phyloP scores from a whole-genome alignment of 2,329 filamentous ascomycete species.

The Trichoderma citrinoviride region DNA sequence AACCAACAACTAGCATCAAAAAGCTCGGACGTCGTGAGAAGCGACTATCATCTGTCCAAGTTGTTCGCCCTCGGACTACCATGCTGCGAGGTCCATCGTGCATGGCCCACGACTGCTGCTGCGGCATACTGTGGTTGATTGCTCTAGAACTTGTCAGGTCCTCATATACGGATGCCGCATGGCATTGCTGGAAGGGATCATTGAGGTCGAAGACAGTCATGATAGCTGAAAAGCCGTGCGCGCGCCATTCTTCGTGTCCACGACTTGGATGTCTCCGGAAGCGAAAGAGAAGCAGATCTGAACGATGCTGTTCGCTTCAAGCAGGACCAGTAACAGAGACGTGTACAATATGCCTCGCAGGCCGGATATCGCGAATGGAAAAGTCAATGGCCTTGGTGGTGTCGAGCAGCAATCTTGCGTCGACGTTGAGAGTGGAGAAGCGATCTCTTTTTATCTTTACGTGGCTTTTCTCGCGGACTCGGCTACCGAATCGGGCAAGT shows the following conservation, averaged over 20 bases:
- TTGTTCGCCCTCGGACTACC: no score
- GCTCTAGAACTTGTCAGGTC: neutral
- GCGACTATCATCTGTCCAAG: no score
- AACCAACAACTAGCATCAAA: no score
- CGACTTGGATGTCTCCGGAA: no score
- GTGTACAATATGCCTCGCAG: no score
- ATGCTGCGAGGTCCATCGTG: no score
- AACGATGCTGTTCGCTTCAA: neutral
- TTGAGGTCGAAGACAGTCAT: neutral
- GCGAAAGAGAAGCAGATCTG: neutral
- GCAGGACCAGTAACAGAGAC: neutral
- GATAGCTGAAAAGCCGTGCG: no score
- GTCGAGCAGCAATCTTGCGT: neutral
- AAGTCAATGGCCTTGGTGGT: neutral
- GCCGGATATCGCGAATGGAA: no score
- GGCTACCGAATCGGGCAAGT: conserved; percentile 15
- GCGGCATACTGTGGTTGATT: no score
- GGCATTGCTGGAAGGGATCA: neutral
- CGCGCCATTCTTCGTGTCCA: neutral
- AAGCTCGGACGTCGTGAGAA: no score
- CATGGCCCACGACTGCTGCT: no score
- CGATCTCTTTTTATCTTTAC: neutral
- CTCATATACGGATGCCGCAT: neutral
- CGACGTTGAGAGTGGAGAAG: conserved; percentile 20
- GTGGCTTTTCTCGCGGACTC: conserved; percentile 5